A percentile compares a stretch with the other conserved stretches of the same genome.
Evolutionary conservation across 495 filamentous ascomycete genomes (phyloP).

Genomic region (Umbilicaria muhlenbergii): DNA sequence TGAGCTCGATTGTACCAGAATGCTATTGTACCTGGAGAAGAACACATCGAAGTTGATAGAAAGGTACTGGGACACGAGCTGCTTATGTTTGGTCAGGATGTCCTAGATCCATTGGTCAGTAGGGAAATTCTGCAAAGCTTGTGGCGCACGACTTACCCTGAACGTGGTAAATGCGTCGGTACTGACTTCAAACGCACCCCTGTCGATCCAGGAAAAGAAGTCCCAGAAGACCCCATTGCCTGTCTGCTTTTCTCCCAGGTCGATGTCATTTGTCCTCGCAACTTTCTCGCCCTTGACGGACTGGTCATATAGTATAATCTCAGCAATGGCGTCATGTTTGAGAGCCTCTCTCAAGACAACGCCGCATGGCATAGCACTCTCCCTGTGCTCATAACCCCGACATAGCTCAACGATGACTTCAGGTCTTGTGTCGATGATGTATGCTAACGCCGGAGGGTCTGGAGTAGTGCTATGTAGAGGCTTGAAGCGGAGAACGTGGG

Average conservation of each 20-base stretch:
- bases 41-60: slow-evolving; percentile 78
- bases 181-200: slow-evolving; percentile 86
- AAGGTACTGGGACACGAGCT: slow-evolving; percentile 71
- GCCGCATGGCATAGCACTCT: slow-evolving; percentile 87
- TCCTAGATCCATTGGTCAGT: slow-evolving; percentile 38
- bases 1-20: slow-evolving; percentile 79
- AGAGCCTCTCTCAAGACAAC: slow-evolving; percentile 81
- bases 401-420: slow-evolving; percentile 81
- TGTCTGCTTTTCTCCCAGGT: slow-evolving; percentile 46
- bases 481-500: slow-evolving; percentile 71
- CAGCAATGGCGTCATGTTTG: slow-evolving; percentile 77
- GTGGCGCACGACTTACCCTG: slow-evolving; percentile 39
- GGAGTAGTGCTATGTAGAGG: slow-evolving; percentile 34
- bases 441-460: slow-evolving; percentile 68
- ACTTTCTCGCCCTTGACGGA: slow-evolving; percentile 41
- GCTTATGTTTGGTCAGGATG: slow-evolving; percentile 86
- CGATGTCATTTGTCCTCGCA: slow-evolving; percentile 44
- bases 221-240: slow-evolving; percentile 84
- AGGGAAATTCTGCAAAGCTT: not conserved
- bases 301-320: slow-evolving; percentile 85
- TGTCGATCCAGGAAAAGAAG: slow-evolving; percentile 97
- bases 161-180: slow-evolving; percentile 97
- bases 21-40: slow-evolving; percentile 75
- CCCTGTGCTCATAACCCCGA: slow-evolving; percentile 72
- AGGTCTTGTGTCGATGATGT: slow-evolving; percentile 69